Evolutionary conservation across 345 rosid genomes (phyloP), one percentile per base, ranked within the genome.

Genomic region (Streptanthus diversifolius): DNA sequence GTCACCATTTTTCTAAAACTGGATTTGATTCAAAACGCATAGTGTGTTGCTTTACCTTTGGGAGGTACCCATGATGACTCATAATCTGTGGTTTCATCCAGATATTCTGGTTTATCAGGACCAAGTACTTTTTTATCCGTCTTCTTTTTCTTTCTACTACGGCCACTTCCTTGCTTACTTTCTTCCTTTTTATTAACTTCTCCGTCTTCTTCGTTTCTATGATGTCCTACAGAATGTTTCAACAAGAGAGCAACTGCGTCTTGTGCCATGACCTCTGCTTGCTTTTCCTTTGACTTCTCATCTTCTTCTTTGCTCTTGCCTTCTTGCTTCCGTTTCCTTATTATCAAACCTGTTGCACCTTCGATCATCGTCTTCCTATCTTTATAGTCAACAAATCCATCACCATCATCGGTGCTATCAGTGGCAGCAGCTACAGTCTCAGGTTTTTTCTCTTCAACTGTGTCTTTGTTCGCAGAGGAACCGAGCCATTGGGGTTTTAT

Each of bases 401-500:
- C 92, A 64, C 68, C 67, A 54, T 82, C 90, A 65, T 82, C 76
- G 8, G 72, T 64, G 45, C 44, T 40, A 15, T 30, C 73, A 51
- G 55, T 55, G 10, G 62, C 51, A 49, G 27, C 32, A 63, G 77
- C 67, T 65, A 80, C 79, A 24, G 54, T 58, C 78, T 75, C 86
- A 68, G 52, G 51, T 44, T 73, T 62, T 47, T 64, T 80, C 82
- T 81, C 85, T 64, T 70, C 72, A 30, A 84, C 35, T 32, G 27
- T 40, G 57, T 82, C 85, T 55, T 61, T 81, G 47, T 81, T 78
- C 73, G 85, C 83, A 25, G 90, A 82, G 36, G 98, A 93, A 65
- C 99, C 98, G 29, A 91, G 98, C 99, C 99, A 95, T 57, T 90
- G 98, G 49, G 96, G 96, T 83, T 91, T 88, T 22, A 53, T 70